phyloP scores from a whole-genome alignment of 805 yeast species.

The Zygoascus biomembranicola region DNA sequence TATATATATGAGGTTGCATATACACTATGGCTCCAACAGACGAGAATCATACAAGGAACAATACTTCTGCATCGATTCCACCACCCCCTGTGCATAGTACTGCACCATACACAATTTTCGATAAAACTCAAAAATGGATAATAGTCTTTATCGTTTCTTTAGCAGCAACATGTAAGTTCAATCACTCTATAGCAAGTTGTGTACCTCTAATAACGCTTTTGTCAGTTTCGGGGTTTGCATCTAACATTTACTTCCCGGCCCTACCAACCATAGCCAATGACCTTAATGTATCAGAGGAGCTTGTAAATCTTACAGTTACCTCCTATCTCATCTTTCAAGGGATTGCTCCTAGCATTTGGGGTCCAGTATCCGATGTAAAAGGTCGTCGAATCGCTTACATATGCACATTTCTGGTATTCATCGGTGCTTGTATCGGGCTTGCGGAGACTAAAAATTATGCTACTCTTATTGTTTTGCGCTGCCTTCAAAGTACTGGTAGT shows the following conservation, averaged over 20 bases:
- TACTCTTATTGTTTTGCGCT: conserved; percentile 53
- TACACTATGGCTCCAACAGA: too few species aligned
- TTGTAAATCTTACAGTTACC: conserved; percentile 63
- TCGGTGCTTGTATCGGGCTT: conserved; percentile 56
- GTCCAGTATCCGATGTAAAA: conserved; percentile 58
- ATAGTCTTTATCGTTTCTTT: too few species aligned
- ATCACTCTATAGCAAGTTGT: too few species aligned
- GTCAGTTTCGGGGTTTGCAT: not conserved
- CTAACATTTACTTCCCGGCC: conserved; percentile 64
- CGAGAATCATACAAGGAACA: too few species aligned
- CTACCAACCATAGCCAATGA: conserved; percentile 46
- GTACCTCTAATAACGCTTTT: not conserved
- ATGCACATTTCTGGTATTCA: conserved; percentile 45
- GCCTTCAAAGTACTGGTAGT: conserved; percentile 67
- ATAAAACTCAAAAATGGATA: too few species aligned
- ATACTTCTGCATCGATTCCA: too few species aligned
- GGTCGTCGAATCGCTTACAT: conserved; percentile 71
- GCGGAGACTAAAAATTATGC: conserved; percentile 52
- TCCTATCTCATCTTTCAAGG: conserved; percentile 74
- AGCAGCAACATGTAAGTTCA: too few species aligned
- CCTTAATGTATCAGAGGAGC: conserved; percentile 48
- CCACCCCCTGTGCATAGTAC: too few species aligned
- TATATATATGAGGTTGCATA: too few species aligned
- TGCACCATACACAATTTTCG: too few species aligned
- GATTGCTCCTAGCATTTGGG: conserved; percentile 61